These are phyloP conservation scores for Pleurotus cornucopiae DNA, from an alignment of 768 basidiomycete species.

Conservation along the genomic window DNA sequence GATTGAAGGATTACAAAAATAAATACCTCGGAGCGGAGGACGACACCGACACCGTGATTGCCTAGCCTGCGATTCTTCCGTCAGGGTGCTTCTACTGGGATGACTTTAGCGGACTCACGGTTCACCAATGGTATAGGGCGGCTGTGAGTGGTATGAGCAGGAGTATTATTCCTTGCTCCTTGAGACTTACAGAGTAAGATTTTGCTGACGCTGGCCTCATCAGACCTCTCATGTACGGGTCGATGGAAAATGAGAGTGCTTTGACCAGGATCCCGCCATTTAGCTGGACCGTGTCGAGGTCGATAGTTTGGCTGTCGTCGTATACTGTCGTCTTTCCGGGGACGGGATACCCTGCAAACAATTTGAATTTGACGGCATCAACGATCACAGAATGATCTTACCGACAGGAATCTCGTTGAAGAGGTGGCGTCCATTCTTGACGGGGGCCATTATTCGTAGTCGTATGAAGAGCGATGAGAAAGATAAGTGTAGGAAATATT, in stretches of 20 bases:
- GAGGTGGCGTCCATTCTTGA: conserved; percentile 3
- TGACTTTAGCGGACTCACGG: conserved; percentile 14
- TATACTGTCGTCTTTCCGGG: conserved; percentile 35
- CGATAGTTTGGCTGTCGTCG: conserved; percentile 36
- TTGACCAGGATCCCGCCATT: conserved; percentile 39
- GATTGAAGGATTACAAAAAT: too few species aligned
- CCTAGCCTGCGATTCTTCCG: conserved; percentile 9
- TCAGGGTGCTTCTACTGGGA: background rate
- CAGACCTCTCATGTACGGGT: conserved; percentile 36
- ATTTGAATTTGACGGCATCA: background rate
- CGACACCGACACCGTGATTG: conserved; percentile 17
- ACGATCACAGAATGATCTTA: background rate
- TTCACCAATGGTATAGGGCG: conserved; percentile 15
- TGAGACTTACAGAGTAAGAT: conserved; percentile 14
- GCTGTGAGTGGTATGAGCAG: background rate
- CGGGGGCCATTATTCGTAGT: background rate
- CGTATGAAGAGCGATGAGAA: too few species aligned
- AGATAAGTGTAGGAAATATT: too few species aligned
- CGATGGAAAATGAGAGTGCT: conserved; percentile 38
- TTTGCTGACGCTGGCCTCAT: conserved; percentile 26
- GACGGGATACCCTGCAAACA: conserved; percentile 20
- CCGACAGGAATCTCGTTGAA: conserved; percentile 6
- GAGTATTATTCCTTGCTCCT: too few species aligned
- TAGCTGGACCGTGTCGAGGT: conserved; percentile 33
- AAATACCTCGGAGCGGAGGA: conserved; percentile 16